Base-by-base conservation (phyloP, 257 asterid species). In the Capsicum baccatum region DNA sequence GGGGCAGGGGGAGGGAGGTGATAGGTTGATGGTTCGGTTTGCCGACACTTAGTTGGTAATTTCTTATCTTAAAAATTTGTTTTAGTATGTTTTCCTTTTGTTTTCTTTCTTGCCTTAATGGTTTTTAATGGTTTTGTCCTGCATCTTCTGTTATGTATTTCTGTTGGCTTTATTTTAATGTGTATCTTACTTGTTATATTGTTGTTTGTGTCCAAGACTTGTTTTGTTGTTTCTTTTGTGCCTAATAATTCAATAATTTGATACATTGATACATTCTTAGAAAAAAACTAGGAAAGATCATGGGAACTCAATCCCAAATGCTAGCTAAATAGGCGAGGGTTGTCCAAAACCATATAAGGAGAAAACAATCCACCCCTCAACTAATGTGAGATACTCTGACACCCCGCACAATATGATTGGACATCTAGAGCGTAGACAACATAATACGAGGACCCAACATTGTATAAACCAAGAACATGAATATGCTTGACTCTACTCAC, bases 151-250 rank as follows among this genome's bases (percentile, higher is more conserved):
- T n/a, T n/a, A n/a, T 19, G 10, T 73, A 3, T 73, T 47, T 17
- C 80, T 73, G 58, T 71, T 71, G 79, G 58, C 58, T n/a, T 47
- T 71, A 47, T 11, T 47, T 73, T 44, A 6, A 71, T 47, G 80
- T 73, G n/a, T 73, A 73, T 47, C 80, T 47, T n/a, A 33, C 66
- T 8, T 33, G 33, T 33, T 26, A 8, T 33, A 64, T 15, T 78
- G 63, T 76, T 52, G 21, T 54, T 21, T 52, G 81, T 47, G 19
- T 76, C 9, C 0, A 13, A 6, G 12, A 12, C 0, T 6, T 26
- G 14, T 70, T n/a, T 73, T 73, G 6, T 6, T 15, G 59, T 48
- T 47, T 48, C 14, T 76, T 74, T 52, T 21, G 11, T 11, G 39
- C 58, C 58, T 48, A 11, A 54, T 26, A 78, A 19, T 48, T 21